A percentile compares a stretch with the other conserved stretches of the same genome.
These are phyloP conservation scores for Xylariales sp. DNA, from an alignment of 2,329 filamentous ascomycete species.

Conservation along the genomic window DNA sequence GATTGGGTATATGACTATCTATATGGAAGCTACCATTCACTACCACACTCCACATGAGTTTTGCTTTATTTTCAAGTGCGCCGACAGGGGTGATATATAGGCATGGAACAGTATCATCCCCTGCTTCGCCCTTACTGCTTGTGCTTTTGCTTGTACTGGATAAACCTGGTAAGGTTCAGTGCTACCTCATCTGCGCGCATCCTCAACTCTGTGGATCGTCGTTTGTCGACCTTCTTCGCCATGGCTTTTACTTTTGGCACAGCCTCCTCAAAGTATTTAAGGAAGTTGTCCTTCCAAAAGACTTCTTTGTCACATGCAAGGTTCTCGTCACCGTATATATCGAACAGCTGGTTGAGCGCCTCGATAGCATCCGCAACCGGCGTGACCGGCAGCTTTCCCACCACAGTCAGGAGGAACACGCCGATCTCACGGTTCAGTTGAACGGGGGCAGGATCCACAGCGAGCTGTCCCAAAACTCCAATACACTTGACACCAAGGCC, in stretches of 20 bases:
- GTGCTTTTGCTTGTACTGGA: slow-evolving; percentile 62
- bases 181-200: slow-evolving; percentile 55
- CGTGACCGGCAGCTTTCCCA: slow-evolving; percentile 46
- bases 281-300: slow-evolving; percentile 59
- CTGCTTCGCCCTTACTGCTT: slow-evolving; percentile 32
- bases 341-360: slow-evolving; percentile 62
- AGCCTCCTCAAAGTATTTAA: slow-evolving; percentile 52
- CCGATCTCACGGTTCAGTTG: slow-evolving; percentile 59
- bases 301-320: slow-evolving; percentile 55
- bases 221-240: slow-evolving; percentile 59
- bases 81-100: too few relatives aligned
- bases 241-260: slow-evolving; percentile 50
- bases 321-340: slow-evolving; percentile 61
- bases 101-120: too few relatives aligned
- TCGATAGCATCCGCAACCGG: slow-evolving; percentile 57
- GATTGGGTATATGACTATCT: too few relatives aligned
- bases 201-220: slow-evolving; percentile 51
- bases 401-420: slow-evolving; percentile 54
- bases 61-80: too few relatives aligned
- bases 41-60: too few relatives aligned
- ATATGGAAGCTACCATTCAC: too few relatives aligned
- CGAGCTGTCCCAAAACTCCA: slow-evolving; percentile 61
- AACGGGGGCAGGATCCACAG: slow-evolving; percentile 48
- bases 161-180: slow-evolving; percentile 57
- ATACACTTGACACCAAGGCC: slow-evolving; percentile 62